These are phyloP conservation scores for Monosporascus sp. DNA, from an alignment of 2,329 filamentous ascomycete species.

Conservation along the genomic window DNA sequence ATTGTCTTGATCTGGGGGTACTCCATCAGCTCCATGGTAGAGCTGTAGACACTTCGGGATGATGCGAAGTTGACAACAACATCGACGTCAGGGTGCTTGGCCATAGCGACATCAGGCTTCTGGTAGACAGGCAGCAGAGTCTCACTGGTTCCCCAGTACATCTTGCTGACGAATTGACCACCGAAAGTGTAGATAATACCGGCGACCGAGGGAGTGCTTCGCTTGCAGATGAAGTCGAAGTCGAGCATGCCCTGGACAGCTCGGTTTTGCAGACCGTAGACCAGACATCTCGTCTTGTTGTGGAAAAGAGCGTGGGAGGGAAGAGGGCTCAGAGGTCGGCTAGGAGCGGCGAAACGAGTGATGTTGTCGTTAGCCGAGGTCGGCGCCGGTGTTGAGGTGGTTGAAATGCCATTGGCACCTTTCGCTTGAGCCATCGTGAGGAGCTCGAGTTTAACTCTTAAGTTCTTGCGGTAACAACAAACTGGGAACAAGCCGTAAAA, in stretches of 20 bases:
- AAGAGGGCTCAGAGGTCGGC: slow-evolving; percentile 83
- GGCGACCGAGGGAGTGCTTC: slow-evolving; percentile 88
- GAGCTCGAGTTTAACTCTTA: slow-evolving; percentile 9
- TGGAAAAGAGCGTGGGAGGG: slow-evolving; percentile 92
- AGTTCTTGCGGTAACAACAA: slow-evolving; percentile 2
- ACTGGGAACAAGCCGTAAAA: slow-evolving; percentile 1
- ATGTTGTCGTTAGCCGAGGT: slow-evolving; percentile 96
- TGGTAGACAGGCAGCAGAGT: slow-evolving; percentile 98
- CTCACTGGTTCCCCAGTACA: slow-evolving; percentile 99
- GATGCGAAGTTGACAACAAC: slow-evolving; percentile 99
- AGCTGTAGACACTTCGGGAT: slow-evolving; percentile 96
- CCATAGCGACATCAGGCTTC: slow-evolving; percentile 82
- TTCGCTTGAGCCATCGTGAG: slow-evolving; percentile 52
- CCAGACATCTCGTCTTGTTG: slow-evolving; percentile 99
- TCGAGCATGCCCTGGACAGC: slow-evolving; percentile 92
- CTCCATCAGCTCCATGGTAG: slow-evolving; percentile 98
- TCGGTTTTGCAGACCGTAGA: slow-evolving; percentile 97
- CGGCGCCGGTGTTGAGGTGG: slow-evolving; percentile 36
- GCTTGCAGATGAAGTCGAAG: slow-evolving; percentile 99
- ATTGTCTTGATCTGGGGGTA: slow-evolving; percentile 96
- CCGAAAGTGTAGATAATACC: slow-evolving; percentile 99
- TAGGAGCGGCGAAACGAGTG: slow-evolving; percentile 88
- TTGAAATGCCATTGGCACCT: slow-evolving; percentile 42
- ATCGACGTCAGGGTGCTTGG: slow-evolving; percentile 96
- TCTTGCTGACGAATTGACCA: slow-evolving; percentile 99